Evolutionary conservation across 257 asterid species (phyloP), one percentile per base, ranked within the genome.

Genomic region (Penstemon barbatus): DNA sequence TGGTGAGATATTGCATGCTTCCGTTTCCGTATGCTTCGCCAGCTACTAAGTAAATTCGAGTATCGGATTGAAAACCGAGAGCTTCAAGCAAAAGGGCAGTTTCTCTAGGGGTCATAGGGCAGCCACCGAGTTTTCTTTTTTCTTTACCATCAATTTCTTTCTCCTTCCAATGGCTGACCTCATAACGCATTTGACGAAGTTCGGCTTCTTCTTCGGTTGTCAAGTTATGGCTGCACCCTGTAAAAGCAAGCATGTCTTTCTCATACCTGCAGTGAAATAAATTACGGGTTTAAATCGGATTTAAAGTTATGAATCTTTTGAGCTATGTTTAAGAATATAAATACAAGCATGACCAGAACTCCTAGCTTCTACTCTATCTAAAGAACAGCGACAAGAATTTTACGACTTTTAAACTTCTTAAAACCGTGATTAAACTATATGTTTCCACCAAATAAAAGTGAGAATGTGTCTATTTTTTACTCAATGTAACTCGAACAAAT

Each of bases 221-320:
- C 81, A 92, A 81, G 77, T 86, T 89, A 73, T 92, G 93, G 85
- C 97, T 86, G 83, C 98, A 92, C 68, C 98, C 98, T 8, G 97
- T 92, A 78, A 92, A 92, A 66, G 98, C 95, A 60, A 92, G 95
- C 98, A 92, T 92, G 84, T 92, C 97, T 81, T 92, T 92, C 87
- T 89, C 98, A 63, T 87, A 92, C 81, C 98, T 92, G 88, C 86
- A 78, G 64, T 57, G 62, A 74, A 68, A 81, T 36, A 60, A 58
- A n/a, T 50, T 15, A 71, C 62, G n/a, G 39, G 57, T 39, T 72
- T 15, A 66, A 39, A 45, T 9, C 5, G 54, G 42, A 65, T 46
- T 9, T 40, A 10, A 18, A 11, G 5, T 44, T 12, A 25, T 4
- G 58, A 48, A 25, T 45, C 36, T 57, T 51, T 12, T 40, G 65